Evolutionary conservation across 768 basidiomycete genomes (phyloP).

Genomic region (Leccinum arenicola): DNA sequence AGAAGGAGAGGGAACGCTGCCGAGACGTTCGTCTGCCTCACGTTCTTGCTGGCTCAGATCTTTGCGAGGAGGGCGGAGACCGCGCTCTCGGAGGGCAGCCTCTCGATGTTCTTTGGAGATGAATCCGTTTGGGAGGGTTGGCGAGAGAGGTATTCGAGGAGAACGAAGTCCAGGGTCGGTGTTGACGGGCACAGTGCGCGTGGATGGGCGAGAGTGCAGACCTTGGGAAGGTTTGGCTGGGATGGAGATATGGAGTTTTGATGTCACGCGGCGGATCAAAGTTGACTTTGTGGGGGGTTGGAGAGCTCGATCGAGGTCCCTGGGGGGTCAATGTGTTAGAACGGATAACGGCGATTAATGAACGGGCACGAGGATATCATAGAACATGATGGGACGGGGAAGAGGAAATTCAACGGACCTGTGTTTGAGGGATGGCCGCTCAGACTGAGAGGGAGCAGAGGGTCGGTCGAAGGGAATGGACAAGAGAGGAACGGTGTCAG

Average conservation of each 20-base stretch:
- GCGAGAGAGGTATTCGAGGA: constrained; percentile 2
- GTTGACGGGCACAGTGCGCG: constrained; percentile 8
- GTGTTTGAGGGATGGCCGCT: not conserved
- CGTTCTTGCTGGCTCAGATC: constrained; percentile 38
- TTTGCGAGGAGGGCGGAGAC: constrained; percentile 47
- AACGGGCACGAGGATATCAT: not conserved
- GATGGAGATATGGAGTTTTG: constrained; percentile 25
- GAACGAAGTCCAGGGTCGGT: constrained; percentile 1
- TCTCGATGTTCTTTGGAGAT: constrained; percentile 33
- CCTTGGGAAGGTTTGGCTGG: constrained; percentile 9
- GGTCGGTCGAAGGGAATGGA: constrained; percentile 1
- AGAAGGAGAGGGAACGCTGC: constrained; percentile 35
- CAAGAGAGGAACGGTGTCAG: not conserved
- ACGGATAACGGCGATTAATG: not conserved
- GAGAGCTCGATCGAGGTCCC: not conserved
- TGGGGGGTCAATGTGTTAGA: not conserved
- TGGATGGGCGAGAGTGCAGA: constrained; percentile 13
- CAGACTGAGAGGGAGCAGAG: not conserved
- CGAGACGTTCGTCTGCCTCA: constrained; percentile 41
- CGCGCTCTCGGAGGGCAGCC: constrained; percentile 59
- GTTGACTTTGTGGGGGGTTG: constrained; percentile 11
- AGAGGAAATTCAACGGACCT: constrained; percentile 13
- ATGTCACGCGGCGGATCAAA: constrained; percentile 30
- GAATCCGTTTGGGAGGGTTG: constrained; percentile 22
- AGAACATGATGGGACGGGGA: not conserved